Conservation (phyloP, 768 basidiomycete species). For the Termitomyces bulborhizus region DNA sequence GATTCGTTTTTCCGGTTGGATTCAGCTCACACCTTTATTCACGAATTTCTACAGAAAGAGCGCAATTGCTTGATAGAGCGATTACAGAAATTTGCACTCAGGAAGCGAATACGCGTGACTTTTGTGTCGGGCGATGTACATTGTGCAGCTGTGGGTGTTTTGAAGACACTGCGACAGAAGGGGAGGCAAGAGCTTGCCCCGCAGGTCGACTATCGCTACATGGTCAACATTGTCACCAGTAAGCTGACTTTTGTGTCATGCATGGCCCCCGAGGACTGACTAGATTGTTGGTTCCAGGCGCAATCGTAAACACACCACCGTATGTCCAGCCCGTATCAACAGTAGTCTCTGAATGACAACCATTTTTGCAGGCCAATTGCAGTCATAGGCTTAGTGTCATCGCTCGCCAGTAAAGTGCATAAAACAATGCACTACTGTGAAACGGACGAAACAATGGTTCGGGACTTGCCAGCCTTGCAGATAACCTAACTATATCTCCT, state of each 20-base stretch:
- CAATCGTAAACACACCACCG: conserved; percentile 95
- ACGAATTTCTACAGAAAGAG: conserved; percentile 51
- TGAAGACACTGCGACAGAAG: conserved; percentile 62
- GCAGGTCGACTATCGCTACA: conserved; percentile 70
- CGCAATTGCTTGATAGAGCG: conserved; percentile 84
- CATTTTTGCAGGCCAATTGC: conserved; percentile 49
- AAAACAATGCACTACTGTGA: conserved; percentile 74
- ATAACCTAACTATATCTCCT: background rate
- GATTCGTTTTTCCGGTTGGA: background rate
- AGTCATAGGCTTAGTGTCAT: conserved; percentile 77
- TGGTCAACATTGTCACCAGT: conserved; percentile 87
- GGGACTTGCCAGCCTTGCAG: conserved; percentile 1
- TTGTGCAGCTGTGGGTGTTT: conserved; percentile 74
- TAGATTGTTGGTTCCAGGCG: conserved; percentile 36
- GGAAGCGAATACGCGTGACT: conserved; percentile 64
- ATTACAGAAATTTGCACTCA: conserved; percentile 65
- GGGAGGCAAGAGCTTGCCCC: conserved; percentile 44
- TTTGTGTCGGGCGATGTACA: conserved; percentile 95
- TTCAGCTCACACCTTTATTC: background rate
- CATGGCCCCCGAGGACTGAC: background rate
- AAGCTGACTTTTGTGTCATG: conserved; percentile 17
- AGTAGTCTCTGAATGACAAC: background rate
- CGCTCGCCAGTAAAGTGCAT: conserved; percentile 76
- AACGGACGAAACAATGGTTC: conserved; percentile 87
- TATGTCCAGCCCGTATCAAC: conserved; percentile 25